Conservation (phyloP, 768 basidiomycete genomes). For the Serendipita indica region DNA sequence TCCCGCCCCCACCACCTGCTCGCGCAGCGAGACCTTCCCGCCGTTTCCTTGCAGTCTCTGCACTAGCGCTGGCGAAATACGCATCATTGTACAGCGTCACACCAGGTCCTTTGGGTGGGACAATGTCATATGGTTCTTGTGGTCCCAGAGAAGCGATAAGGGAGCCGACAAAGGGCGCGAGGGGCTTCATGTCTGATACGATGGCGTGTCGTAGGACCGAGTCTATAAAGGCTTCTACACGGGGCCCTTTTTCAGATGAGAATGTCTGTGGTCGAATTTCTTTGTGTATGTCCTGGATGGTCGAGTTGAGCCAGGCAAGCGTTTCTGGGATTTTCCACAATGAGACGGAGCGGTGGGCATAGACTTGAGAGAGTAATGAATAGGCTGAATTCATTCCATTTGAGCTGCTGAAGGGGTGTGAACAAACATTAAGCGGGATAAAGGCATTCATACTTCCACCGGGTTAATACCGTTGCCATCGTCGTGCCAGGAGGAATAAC, state of each 20-base stretch:
- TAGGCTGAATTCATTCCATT: slow-evolving; percentile 24
- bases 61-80: slow-evolving; percentile 62
- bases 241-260: slow-evolving; percentile 24
- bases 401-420: slow-evolving; percentile 14
- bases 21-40: slow-evolving; percentile 14
- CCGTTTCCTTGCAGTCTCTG: slow-evolving; percentile 24
- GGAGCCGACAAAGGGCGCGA: slow-evolving; percentile 37
- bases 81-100: slow-evolving; percentile 47
- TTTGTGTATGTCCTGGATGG: slow-evolving; percentile 28
- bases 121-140: slow-evolving; percentile 67
- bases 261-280: slow-evolving; percentile 19
- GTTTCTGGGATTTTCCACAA: slow-evolving; percentile 68
- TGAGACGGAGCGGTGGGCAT: slow-evolving; percentile 57
- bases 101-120: slow-evolving; percentile 49
- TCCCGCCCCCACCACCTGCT: slow-evolving; percentile 27
- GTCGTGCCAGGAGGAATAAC: slow-evolving; percentile 48
- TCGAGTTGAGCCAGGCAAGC: slow-evolving; percentile 54
- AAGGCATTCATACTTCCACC: background rate
- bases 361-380: slow-evolving; percentile 69
- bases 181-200: slow-evolving; percentile 43
- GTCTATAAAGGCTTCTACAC: slow-evolving; percentile 26
- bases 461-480: slow-evolving; percentile 40
- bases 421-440: background rate
- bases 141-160: slow-evolving; percentile 58
- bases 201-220: slow-evolving; percentile 62